These are phyloP conservation scores for Blastocystis sp. DNA, from an alignment of 352 stramenopile species.

Conservation along the genomic window DNA sequence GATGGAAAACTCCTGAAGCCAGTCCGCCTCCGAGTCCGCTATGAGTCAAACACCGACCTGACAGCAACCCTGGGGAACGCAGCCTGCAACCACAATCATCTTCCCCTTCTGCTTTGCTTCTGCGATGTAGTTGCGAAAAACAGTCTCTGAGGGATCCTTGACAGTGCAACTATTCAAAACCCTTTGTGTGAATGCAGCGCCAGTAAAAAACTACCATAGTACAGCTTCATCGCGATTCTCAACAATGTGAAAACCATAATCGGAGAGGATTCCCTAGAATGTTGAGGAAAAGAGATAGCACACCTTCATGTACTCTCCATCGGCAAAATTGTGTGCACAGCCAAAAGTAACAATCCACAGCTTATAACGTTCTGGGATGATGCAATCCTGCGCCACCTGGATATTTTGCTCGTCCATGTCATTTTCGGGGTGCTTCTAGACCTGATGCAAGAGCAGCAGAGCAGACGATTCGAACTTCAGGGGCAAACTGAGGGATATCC, in stretches of 20 bases:
- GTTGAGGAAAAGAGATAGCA: not conserved
- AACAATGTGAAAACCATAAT: constrained; percentile 81
- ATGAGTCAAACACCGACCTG: not conserved
- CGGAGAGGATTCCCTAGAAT: constrained; percentile 72
- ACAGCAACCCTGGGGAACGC: constrained; percentile 74
- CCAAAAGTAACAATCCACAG: constrained; percentile 80
- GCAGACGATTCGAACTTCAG: not conserved
- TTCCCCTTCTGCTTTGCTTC: constrained; percentile 76
- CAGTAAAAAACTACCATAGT: constrained; percentile 66
- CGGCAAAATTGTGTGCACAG: constrained; percentile 84
- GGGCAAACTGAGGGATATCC: not conserved
- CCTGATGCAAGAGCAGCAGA: not conserved
- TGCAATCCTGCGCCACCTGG: not conserved
- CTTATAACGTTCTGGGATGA: constrained; percentile 49
- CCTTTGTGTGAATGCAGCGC: constrained; percentile 63
- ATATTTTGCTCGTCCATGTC: not conserved
- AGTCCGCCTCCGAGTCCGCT: constrained; percentile 76
- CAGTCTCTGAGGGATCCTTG: constrained; percentile 81
- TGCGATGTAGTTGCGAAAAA: constrained; percentile 79
- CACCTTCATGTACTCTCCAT: constrained; percentile 84
- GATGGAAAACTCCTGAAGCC: constrained; percentile 76
- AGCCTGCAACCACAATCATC: constrained; percentile 80
- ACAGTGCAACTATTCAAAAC: constrained; percentile 86
- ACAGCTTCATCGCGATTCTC: constrained; percentile 74
- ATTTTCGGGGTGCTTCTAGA: not conserved